Conservation (phyloP, 495 filamentous ascomycete species). For the Lasiosphaeriaceae sp. region DNA sequence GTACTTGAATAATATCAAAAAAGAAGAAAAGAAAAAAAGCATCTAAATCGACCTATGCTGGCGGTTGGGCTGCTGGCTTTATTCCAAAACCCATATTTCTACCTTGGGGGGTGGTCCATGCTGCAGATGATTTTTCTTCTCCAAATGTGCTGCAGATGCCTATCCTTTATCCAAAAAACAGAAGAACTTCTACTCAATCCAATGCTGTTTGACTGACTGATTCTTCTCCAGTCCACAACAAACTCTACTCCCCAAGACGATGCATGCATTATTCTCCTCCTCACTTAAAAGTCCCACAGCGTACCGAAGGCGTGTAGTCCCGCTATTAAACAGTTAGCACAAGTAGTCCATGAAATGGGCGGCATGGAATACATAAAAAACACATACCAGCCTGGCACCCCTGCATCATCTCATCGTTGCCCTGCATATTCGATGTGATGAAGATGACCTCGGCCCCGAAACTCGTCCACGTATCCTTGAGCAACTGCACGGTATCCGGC, state of each 20-base stretch:
- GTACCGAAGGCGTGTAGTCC: conserved; percentile 43
- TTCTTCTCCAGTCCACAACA: too few species aligned
- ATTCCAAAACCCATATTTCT: too few species aligned
- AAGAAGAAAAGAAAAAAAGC: too few species aligned
- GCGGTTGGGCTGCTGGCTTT: too few species aligned
- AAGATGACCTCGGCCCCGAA: conserved; percentile 47
- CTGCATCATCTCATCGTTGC: conserved; percentile 46
- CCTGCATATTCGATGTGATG: conserved; percentile 43
- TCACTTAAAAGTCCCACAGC: conserved; percentile 41
- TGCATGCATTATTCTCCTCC: conserved; percentile 1
- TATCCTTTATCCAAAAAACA: too few species aligned
- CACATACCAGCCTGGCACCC: conserved; percentile 38
- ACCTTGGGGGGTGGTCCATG: not conserved
- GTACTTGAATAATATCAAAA: too few species aligned
- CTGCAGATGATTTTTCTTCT: not conserved
- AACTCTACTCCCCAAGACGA: conserved; percentile 4
- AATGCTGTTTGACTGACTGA: too few species aligned
- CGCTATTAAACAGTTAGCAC: conserved; percentile 28
- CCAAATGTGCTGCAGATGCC: too few species aligned
- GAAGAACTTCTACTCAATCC: too few species aligned
- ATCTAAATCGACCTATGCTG: too few species aligned
- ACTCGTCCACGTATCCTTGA: conserved; percentile 40
- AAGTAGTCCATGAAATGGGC: too few species aligned
- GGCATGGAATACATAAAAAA: too few species aligned
- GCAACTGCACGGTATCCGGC: conserved; percentile 38